Evolutionary conservation across 345 rosid species (phyloP), one percentile per base, ranked within the genome.

Genomic region (Euphorbia tirucalli): DNA sequence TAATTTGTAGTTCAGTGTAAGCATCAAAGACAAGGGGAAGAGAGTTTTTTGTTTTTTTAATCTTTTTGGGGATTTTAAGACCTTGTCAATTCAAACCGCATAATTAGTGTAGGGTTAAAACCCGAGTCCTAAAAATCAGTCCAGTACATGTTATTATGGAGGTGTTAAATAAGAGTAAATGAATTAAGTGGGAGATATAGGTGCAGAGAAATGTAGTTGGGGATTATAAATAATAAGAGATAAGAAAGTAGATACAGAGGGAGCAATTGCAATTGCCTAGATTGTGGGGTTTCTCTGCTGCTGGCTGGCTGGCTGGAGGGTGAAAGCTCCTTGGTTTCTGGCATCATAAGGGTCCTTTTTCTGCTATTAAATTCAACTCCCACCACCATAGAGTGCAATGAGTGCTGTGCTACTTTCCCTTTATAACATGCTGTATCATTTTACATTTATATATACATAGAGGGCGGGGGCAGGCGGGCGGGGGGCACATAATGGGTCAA

Each of bases 221-320:
- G 56, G 19, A 62, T 62, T 18, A 32, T 27, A 68, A 65, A 59
- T 62, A 37, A 19, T 21, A 39, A 25, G 2, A 61, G 43, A 41
- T 28, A 41, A 14, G 24, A 44, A 66, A 22, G 11, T 10, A n/a
- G n/a, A n/a, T n/a, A n/a, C n/a, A 55, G 13, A 37, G 35, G 32
- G 52, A 61, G 71, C 25, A 60, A 27, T n/a, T 61, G 61, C 75
- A 66, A 46, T 79, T 71, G 56, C 79, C 76, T n/a, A 71, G 76
- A 55, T 48, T 30, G 61, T 21, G 65, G 59, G 75, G 72, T 35
- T 28, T 21, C 35, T 14, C 25, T 41, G 55, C 50, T 30, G 48
- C 56, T n/a, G 59, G n/a, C 13, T 31, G 15, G 35, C 19, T 13
- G 61, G 46, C 7, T 16, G 5, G 28, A 55, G 71, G 22, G 65